A percentile compares a stretch with the other conserved stretches of the same genome.
Evolutionary conservation across 495 filamentous ascomycete genomes (phyloP).

Genomic region (Trichocladium uniseriatum): DNA sequence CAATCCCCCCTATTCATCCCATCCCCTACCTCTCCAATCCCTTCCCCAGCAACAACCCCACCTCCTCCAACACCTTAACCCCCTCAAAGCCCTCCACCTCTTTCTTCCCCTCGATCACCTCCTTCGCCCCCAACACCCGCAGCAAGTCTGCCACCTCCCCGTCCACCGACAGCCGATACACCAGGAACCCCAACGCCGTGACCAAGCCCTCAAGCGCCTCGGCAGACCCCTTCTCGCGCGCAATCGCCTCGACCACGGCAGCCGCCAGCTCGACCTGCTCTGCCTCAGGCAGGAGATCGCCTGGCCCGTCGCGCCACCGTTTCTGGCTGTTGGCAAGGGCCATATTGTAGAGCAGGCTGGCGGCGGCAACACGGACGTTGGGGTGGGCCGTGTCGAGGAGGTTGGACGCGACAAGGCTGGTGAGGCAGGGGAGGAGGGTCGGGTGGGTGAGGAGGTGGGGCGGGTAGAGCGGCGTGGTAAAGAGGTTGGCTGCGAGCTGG

Average conservation of each 20-base stretch:
- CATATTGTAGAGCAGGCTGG: constrained; percentile 77
- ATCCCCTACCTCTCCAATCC: constrained; percentile 23
- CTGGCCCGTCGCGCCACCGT: constrained; percentile 43
- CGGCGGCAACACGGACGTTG: constrained; percentile 60
- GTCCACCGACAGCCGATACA: constrained; percentile 57
- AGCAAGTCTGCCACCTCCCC: constrained; percentile 70
- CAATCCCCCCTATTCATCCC: too few species aligned
- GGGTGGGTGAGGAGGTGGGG: constrained; percentile 31
- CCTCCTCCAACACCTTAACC: constrained; percentile 46
- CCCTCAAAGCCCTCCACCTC: constrained; percentile 41
- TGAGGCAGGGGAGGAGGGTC: constrained; percentile 31
- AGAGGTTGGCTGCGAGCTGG: constrained; percentile 52
- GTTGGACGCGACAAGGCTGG: constrained; percentile 41
- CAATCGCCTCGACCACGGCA: constrained; percentile 65
- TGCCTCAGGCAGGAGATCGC: constrained; percentile 53
- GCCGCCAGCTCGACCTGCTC: constrained; percentile 73
- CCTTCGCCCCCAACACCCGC: constrained; percentile 57
- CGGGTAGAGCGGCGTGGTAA: constrained; percentile 51
- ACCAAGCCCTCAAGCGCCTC: constrained; percentile 68
- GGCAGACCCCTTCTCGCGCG: constrained; percentile 52
- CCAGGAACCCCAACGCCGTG: constrained; percentile 60
- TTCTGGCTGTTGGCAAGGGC: constrained; percentile 57
- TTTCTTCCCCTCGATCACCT: constrained; percentile 47
- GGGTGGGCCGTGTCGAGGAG: constrained; percentile 46
- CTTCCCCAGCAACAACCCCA: constrained; percentile 34